Evolutionary conservation across 768 basidiomycete species (phyloP).

Genomic region (Porphyrellus cyaneotinctus): DNA sequence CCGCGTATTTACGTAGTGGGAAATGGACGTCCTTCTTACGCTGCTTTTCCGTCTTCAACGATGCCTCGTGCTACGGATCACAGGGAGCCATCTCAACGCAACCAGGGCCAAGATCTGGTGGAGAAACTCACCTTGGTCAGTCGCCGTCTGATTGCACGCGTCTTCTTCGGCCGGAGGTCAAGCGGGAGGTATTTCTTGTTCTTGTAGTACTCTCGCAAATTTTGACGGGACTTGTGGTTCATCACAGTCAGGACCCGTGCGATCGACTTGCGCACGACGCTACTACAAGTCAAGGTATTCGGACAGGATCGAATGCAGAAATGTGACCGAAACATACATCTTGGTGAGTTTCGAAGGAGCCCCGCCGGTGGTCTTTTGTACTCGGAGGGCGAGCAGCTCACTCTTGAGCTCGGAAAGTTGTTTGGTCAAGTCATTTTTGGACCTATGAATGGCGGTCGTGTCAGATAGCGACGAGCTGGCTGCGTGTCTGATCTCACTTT

Average conservation of each 20-base stretch:
- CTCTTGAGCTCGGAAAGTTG: constrained; percentile 92
- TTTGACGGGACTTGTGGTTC: constrained; percentile 97
- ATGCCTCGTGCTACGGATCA: constrained; percentile 65
- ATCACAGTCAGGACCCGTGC: constrained; percentile 97
- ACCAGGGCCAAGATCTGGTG: background rate
- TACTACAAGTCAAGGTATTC: constrained; percentile 45
- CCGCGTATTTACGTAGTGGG: constrained; percentile 89
- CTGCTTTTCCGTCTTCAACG: constrained; percentile 87
- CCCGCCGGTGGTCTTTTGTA: constrained; percentile 97
- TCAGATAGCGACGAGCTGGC: background rate
- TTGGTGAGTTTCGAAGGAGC: constrained; percentile 94
- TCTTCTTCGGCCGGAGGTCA: constrained; percentile 97
- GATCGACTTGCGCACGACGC: constrained; percentile 96
- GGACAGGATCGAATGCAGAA: background rate
- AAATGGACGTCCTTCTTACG: constrained; percentile 94
- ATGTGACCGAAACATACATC: constrained; percentile 62
- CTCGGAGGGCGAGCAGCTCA: constrained; percentile 90
- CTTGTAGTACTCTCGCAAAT: constrained; percentile 98
- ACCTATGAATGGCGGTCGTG: constrained; percentile 45
- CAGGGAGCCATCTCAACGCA: constrained; percentile 5
- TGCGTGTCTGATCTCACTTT: constrained; percentile 54
- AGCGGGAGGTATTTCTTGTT: constrained; percentile 93
- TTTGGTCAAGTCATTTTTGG: constrained; percentile 94
- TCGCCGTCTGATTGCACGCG: constrained; percentile 94
- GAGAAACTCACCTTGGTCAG: constrained; percentile 72